phyloP scores from a whole-genome alignment of 192 early-diverging fungal genomes.

The Rhizoclosmatium globosum region DNA sequence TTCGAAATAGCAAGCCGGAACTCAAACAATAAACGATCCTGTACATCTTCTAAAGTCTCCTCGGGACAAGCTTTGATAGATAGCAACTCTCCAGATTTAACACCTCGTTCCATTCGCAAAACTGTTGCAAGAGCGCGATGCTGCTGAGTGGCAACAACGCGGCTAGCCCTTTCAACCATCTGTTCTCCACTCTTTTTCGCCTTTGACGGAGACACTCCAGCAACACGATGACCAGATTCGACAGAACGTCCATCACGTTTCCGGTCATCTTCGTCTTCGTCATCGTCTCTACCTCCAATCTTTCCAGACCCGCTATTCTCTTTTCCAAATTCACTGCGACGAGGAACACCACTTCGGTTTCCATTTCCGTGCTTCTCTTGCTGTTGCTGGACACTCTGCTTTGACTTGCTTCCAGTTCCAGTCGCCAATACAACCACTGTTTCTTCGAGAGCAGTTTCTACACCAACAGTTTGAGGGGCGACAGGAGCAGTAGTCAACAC shows the following conservation, averaged over 20 bases:
- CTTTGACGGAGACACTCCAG: too few relatives aligned
- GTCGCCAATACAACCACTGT: neutral
- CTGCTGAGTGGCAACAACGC: too few relatives aligned
- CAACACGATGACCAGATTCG: too few relatives aligned
- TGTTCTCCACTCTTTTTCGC: too few relatives aligned
- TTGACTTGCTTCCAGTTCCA: neutral
- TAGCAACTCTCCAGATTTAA: neutral
- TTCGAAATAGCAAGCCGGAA: neutral
- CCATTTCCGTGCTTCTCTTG: neutral
- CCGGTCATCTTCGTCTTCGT: too few relatives aligned
- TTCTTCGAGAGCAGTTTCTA: too few relatives aligned
- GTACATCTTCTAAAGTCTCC: constrained; percentile 14
- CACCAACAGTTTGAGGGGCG: neutral
- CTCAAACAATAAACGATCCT: constrained; percentile 16
- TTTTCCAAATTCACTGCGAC: neutral
- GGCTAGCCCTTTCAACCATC: too few relatives aligned
- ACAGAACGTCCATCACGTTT: neutral
- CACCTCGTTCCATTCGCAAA: neutral
- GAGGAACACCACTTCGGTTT: neutral
- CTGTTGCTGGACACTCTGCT: neutral
- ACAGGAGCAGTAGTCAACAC: neutral
- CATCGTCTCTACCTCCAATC: neutral
- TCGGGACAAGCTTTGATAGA: neutral
- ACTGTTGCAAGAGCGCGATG: too few relatives aligned
- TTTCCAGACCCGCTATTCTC: neutral